Percentiles rank a stretch among this genome's conserved stretches.
These are phyloP conservation scores for Hagleromyces aurorensis DNA, from an alignment of 805 yeast genomes.

Conservation along the genomic window DNA sequence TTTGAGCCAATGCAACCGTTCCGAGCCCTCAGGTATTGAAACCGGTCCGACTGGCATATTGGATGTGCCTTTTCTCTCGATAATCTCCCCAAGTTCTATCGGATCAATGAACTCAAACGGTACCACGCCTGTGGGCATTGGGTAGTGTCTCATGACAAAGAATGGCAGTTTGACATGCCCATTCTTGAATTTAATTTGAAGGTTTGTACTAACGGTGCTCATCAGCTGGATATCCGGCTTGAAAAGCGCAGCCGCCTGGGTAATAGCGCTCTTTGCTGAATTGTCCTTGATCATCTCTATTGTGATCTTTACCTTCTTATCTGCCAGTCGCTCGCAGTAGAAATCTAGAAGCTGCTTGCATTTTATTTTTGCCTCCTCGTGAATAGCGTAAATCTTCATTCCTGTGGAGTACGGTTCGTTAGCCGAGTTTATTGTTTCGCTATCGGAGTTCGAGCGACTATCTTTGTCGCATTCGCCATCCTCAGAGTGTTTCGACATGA, in stretches of 20 bases:
- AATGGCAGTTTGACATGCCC: conserved; percentile 30
- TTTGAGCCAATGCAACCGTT: conserved; percentile 12
- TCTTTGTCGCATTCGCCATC: conserved; percentile 3
- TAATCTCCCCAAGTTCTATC: conserved; percentile 15
- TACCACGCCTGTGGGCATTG: conserved; percentile 24
- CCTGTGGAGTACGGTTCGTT: conserved; percentile 7
- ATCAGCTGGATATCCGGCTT: conserved; percentile 26
- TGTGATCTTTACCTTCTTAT: conserved; percentile 25
- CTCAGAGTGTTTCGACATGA: conserved; percentile 2
- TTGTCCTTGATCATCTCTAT: conserved; percentile 26
- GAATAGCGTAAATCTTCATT: conserved; percentile 18
- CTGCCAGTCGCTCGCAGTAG: conserved; percentile 18
- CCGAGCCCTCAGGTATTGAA: no score
- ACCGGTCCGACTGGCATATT: no score
- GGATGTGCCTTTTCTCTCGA: conserved; percentile 1
- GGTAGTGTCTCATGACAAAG: conserved; percentile 25
- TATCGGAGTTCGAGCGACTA: conserved; percentile 6
- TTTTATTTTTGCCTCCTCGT: conserved; percentile 20
- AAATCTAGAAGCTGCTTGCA: conserved; percentile 21
- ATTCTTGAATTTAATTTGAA: conserved; percentile 31
- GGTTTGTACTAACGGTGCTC: conserved; percentile 30
- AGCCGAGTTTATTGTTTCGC: conserved; percentile 2
- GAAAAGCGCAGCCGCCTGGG: conserved; percentile 20
- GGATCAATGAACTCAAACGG: conserved; percentile 31
- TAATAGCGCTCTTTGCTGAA: conserved; percentile 19